Evolutionary conservation across 345 rosid genomes (phyloP).

Genomic region (Chamaenerion angustifolium): DNA sequence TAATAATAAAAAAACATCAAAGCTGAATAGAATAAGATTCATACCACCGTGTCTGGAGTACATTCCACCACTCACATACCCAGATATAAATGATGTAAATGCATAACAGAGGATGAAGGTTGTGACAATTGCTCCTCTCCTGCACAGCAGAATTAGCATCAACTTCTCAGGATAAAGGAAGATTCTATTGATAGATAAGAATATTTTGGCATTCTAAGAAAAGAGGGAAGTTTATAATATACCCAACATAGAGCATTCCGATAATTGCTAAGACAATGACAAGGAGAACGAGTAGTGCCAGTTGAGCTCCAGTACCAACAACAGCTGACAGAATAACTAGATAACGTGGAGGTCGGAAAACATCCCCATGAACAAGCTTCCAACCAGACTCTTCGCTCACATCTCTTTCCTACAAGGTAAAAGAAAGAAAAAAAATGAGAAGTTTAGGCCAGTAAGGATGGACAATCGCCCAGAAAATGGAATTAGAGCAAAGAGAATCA

Average conservation of each 20-base stretch:
- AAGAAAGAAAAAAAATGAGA: too few species aligned
- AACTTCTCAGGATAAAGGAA: background rate
- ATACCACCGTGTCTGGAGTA: conserved; percentile 95
- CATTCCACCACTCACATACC: conserved; percentile 99
- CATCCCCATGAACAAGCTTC: conserved; percentile 98
- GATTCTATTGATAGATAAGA: background rate
- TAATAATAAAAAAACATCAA: background rate
- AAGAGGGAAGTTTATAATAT: conserved; percentile 17
- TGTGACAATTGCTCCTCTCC: conserved; percentile 99
- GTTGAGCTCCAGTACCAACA: conserved; percentile 95
- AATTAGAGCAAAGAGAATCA: conserved; percentile 18
- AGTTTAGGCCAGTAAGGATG: conserved; percentile 2
- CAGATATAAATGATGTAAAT: conserved; percentile 89
- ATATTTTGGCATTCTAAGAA: too few species aligned
- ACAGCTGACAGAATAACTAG: conserved; percentile 74
- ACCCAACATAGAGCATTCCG: conserved; percentile 85
- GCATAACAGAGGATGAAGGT: conserved; percentile 96
- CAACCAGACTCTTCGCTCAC: conserved; percentile 96
- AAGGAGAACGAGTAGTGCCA: conserved; percentile 78
- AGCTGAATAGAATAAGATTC: conserved; percentile 9
- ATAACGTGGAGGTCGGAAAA: conserved; percentile 63
- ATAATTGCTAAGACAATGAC: conserved; percentile 85
- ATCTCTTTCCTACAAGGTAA: conserved; percentile 71
- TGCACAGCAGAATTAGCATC: conserved; percentile 16
- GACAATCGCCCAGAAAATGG: conserved; percentile 4